Base-by-base conservation (phyloP, 192 early-diverging fungal genomes). In the Umbelopsis ramanniana region DNA sequence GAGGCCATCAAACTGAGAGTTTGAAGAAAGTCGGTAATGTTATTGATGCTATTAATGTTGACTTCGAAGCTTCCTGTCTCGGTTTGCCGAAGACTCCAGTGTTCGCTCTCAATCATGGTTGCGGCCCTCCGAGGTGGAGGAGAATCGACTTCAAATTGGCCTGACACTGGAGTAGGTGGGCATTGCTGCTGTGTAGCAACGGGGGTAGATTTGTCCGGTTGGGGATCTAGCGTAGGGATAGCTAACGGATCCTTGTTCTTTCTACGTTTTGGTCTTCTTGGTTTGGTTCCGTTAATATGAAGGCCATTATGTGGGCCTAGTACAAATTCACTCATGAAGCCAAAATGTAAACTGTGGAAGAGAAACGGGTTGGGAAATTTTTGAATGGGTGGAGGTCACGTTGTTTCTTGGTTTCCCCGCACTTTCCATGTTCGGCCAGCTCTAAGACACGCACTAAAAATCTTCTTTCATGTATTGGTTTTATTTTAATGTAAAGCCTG, bases 281-380 rank as follows among this genome's bases (percentile, higher is more conserved):
- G 70, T 48, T 57, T 52, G 24, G 70, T 72, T 15, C 70, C 70
- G 17, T 72, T 72, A 23, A 72, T 72, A 47, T 38, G 40, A n/a
- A 72, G 52, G 22, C 70, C 70, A 48, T 72, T 72, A 45, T 72
- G 70, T 45, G 70, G 70, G 5, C 70, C 70, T 29, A 72, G 55
- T 17, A 72, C 53, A n/a, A 72, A 38, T 63, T 72, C 29, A 26
- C 52, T 46, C 70, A 72, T 72, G 14, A 12, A 12, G 15, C 6
- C 8, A 12, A 63, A 63, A 19, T 17, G 48, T 17, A 50, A 43
- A 43, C 3, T 40, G 40, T 43, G 40, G 40, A 1, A 29, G 29
- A 43, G 40, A 43, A 43, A 43, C 40, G 26, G n/a, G 12, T 63
- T 63, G 57, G 57, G 57, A 63, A 63, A 63, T 63, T 29, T 63